Evolutionary conservation across 495 filamentous ascomycete genomes (phyloP).

Genomic region (Penicillium atrosanguineum): DNA sequence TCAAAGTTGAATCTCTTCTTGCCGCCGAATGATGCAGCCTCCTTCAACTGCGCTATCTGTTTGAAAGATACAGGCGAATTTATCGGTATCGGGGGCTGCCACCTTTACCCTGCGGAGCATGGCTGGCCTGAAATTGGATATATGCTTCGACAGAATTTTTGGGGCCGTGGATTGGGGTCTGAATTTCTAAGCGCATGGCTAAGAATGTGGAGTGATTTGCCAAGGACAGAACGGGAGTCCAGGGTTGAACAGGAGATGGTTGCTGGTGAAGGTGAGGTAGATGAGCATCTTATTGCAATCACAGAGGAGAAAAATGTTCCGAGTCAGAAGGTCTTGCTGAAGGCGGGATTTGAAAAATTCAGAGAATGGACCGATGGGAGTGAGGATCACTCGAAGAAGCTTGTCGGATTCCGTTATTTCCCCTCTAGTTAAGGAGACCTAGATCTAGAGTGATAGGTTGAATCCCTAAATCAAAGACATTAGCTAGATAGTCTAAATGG

Average conservation of each 20-base stretch:
- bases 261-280: constrained; percentile 10
- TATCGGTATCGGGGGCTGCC: constrained; percentile 19
- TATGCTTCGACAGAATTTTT: constrained; percentile 40
- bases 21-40: constrained; percentile 23
- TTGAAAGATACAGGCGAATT: constrained; percentile 18
- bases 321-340: constrained; percentile 38
- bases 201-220: constrained; percentile 34
- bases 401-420: not conserved
- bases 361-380: constrained; percentile 3
- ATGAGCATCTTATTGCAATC: constrained; percentile 35
- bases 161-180: constrained; percentile 45
- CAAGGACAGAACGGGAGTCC: constrained; percentile 31
- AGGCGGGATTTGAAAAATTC: constrained; percentile 37
- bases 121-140: constrained; percentile 46
- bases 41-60: constrained; percentile 42
- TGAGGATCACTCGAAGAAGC: not conserved
- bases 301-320: constrained; percentile 27
- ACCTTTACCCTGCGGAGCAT: constrained; percentile 11
- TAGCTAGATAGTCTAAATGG: too few relatives aligned
- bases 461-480: too few relatives aligned
- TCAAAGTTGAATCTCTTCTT: constrained; percentile 28
- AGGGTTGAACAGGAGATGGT: constrained; percentile 17
- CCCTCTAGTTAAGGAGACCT: not conserved
- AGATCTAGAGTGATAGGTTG: too few relatives aligned
- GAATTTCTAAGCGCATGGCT: constrained; percentile 45